Percentiles rank a stretch among this genome's conserved stretches.
Evolutionary conservation across 495 filamentous ascomycete genomes (phyloP).

Genomic region (Durotheca rogersii): DNA sequence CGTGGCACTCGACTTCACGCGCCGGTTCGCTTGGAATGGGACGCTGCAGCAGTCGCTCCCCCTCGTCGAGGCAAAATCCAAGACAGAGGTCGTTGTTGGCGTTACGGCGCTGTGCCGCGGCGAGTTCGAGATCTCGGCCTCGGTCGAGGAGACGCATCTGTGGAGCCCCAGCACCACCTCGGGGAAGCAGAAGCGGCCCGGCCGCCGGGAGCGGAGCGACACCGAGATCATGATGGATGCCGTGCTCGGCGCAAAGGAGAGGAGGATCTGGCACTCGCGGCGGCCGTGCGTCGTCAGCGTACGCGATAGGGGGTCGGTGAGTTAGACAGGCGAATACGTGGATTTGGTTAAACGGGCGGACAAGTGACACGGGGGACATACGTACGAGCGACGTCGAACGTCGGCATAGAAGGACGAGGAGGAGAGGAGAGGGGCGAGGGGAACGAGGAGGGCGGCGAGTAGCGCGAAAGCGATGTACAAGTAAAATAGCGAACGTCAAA

Average conservation of each 20-base stretch:
- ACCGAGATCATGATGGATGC: constrained; percentile 50
- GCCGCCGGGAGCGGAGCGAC: constrained; percentile 22
- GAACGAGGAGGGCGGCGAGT: too few species aligned
- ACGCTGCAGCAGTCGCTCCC: constrained; percentile 73
- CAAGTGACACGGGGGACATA: too few species aligned
- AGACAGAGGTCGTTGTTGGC: constrained; percentile 58
- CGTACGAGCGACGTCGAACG: too few species aligned
- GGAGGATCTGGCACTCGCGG: constrained; percentile 72
- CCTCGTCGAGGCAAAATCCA: constrained; percentile 56
- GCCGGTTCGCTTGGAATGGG: constrained; percentile 81
- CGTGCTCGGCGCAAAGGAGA: constrained; percentile 58
- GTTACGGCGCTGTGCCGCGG: constrained; percentile 74
- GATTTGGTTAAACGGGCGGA: too few species aligned
- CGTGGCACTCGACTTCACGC: constrained; percentile 78
- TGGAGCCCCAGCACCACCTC: constrained; percentile 30
- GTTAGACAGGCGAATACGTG: neutral
- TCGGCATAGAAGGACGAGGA: too few species aligned
- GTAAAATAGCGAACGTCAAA: neutral
- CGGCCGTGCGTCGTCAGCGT: constrained; percentile 65
- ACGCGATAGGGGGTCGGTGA: constrained; percentile 34
- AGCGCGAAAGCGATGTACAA: neutral
- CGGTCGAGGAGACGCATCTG: constrained; percentile 73
- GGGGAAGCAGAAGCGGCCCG: constrained; percentile 23
- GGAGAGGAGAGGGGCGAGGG: too few species aligned
- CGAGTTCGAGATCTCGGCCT: constrained; percentile 78